Base-by-base conservation (phyloP, 257 asterid species). In the Primulina eburnea region DNA sequence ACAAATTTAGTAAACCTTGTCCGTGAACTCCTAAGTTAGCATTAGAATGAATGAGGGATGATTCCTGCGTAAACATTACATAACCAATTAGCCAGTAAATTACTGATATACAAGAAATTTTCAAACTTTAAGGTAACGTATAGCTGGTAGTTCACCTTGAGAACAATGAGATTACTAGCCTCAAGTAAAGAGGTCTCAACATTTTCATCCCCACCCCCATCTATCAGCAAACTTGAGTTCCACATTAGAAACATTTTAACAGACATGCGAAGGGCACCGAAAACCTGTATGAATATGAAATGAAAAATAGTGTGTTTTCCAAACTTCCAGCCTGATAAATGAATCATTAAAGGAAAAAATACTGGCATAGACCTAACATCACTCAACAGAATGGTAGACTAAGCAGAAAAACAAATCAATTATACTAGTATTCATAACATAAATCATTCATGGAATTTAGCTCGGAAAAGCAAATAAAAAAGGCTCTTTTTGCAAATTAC, bases 231-330 rank as follows among this genome's bases (percentile, higher is more conserved):
- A 78, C 69, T 71, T 30, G 99, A 85, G 78, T 95, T 95, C 99
- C 95, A 92, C 99, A 95, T 95, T 81, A 95, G 72, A 75, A 92
- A 88, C 95, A 95, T 92, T 80, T 95, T 95, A 64, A 95, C 97
- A 16, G 98, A 80, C 99, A 95, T 95, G 72, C 99, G 96, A 74
- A 95, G 98, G 70, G 99, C 99, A 73, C 99, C 99, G 81, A 82
- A 95, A 69, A 95, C 99, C 99, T 95, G 81, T 50, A 83, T 64
- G 50, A 60, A 75, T 17, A 28, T 20, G 43, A 63, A 69, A 71
- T 62, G 37, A 77, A 71, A 72, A 64, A 62, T 26, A 32, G n/a
- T 30, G 47, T 70, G 8, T 32, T 28, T 17, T 50, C 20, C 20
- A 17, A 16, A 50, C 8, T 14, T 50, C 8, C 8, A 16, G 21